A percentile compares a stretch with the other conserved stretches of the same genome.
phyloP scores from a whole-genome alignment of 129 eudicot genomes.

The Arctium minus region DNA sequence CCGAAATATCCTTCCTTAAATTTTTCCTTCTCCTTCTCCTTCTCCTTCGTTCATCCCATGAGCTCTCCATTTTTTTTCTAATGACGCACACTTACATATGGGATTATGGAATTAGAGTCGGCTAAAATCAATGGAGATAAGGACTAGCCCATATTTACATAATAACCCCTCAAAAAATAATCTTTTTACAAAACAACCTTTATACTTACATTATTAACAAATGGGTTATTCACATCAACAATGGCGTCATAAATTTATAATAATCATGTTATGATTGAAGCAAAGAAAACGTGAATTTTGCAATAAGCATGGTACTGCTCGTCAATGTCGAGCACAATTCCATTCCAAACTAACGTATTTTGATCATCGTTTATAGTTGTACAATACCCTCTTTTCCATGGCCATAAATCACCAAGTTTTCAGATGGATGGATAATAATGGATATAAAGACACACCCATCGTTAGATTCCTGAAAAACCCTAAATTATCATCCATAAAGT shows the following conservation, averaged over 20 bases:
- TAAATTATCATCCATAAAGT: background rate
- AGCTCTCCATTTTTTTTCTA: too few species aligned
- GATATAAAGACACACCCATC: background rate
- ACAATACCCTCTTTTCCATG: background rate
- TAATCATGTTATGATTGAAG: background rate
- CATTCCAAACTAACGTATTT: background rate
- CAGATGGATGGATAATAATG: background rate
- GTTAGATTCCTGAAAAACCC: background rate
- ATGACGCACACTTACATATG: too few species aligned
- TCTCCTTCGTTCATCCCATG: too few species aligned
- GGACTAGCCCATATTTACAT: too few species aligned
- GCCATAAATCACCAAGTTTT: slow-evolving; percentile 4
- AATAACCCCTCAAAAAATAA: too few species aligned
- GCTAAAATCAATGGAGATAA: too few species aligned
- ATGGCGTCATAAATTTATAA: background rate
- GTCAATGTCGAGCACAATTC: background rate
- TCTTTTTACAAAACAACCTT: too few species aligned
- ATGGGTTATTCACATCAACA: too few species aligned
- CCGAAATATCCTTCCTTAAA: too few species aligned
- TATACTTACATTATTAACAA: too few species aligned
- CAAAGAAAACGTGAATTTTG: background rate
- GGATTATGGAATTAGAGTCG: too few species aligned
- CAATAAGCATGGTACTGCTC: background rate
- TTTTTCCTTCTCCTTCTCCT: too few species aligned
- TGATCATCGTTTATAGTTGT: background rate